Evolutionary conservation across 495 filamentous ascomycete species (phyloP).

Genomic region (Massariosphaeria phaeospora): DNA sequence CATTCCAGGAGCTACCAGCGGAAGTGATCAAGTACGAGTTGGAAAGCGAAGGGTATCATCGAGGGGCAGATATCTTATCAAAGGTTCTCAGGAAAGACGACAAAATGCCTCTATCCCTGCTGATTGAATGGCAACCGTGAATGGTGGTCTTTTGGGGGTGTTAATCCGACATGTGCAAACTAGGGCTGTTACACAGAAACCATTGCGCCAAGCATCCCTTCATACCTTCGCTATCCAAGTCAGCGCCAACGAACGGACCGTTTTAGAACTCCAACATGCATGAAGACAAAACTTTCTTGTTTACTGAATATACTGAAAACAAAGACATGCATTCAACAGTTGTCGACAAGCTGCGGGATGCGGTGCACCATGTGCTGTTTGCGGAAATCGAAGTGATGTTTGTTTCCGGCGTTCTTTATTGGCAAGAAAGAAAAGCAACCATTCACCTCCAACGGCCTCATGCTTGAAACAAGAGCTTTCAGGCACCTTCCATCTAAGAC

Average conservation of each 20-base stretch:
- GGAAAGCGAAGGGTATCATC: slow-evolving; percentile 17
- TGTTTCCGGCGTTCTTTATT: slow-evolving; percentile 26
- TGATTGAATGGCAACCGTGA: too few species aligned
- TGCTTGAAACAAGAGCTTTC: slow-evolving; percentile 10
- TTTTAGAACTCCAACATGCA: too few species aligned
- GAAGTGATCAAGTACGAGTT: slow-evolving; percentile 20
- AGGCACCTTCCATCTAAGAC: background rate
- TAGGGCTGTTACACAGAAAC: too few species aligned
- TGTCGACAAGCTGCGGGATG: background rate
- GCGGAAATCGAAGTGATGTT: slow-evolving; percentile 17
- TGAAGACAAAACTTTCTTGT: too few species aligned
- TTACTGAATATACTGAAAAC: background rate
- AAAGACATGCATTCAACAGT: background rate
- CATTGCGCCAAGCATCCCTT: too few species aligned
- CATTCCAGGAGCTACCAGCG: slow-evolving; percentile 24
- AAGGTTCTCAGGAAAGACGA: too few species aligned
- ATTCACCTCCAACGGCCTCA: background rate
- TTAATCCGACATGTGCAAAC: too few species aligned
- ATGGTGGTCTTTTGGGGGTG: too few species aligned
- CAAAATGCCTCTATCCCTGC: too few species aligned
- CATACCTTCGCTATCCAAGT: too few species aligned
- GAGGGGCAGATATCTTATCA: background rate
- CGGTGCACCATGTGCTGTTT: slow-evolving; percentile 8
- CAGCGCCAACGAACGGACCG: too few species aligned
- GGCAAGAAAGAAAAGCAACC: slow-evolving; percentile 9